Evolutionary conservation across 1,284 basidiomycete genomes (phyloP).

Genomic region (Leccinum solheimii): DNA sequence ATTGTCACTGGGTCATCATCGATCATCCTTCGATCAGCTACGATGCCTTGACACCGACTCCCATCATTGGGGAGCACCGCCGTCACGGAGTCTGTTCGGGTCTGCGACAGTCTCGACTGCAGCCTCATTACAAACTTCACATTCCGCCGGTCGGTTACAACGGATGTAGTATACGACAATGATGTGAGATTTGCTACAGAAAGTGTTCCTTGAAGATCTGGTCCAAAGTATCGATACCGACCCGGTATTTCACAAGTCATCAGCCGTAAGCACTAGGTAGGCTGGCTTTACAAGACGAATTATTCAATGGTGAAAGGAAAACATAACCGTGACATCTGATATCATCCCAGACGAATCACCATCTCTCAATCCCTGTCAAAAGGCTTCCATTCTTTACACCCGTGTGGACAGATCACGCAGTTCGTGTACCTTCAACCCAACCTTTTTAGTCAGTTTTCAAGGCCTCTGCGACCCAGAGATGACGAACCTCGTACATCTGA

Average conservation of each 20-base stretch:
- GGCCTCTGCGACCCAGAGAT: no score
- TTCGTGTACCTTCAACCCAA: neutral
- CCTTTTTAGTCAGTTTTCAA: neutral
- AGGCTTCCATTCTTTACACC: neutral
- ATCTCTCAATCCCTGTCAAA: constrained; percentile 24
- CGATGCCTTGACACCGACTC: neutral
- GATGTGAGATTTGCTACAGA: no score
- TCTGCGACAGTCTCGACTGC: neutral
- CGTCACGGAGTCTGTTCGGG: neutral
- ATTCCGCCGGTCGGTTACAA: neutral
- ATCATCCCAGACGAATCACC: neutral
- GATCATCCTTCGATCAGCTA: neutral
- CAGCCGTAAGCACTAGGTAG: neutral
- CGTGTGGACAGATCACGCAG: neutral
- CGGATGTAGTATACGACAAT: no score
- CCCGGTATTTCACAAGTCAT: no score
- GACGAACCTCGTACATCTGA: no score
- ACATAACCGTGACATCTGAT: neutral
- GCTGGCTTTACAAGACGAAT: neutral
- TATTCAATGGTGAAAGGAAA: neutral
- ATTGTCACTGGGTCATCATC: no score
- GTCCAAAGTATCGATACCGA: no score
- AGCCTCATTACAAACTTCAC: neutral
- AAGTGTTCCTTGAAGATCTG: no score
- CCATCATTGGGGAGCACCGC: neutral